phyloP scores from a whole-genome alignment of 306 rosid genomes.

The Quercus bicolor region DNA sequence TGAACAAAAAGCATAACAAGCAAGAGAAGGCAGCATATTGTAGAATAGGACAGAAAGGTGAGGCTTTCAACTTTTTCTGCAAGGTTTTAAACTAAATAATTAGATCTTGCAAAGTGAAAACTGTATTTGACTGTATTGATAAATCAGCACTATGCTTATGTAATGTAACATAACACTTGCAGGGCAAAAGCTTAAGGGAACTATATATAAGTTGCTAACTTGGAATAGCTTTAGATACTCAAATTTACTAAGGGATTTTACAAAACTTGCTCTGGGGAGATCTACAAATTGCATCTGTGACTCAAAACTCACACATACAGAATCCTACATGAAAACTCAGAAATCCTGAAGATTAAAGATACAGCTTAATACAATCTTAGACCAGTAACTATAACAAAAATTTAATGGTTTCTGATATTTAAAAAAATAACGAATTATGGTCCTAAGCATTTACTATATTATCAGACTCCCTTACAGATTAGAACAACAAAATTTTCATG shows the following conservation, averaged over 20 bases:
- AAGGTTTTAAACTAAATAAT: not conserved
- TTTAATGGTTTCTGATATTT: not conserved
- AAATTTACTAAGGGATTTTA: not conserved
- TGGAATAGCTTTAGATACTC: conserved; percentile 12
- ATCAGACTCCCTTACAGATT: not conserved
- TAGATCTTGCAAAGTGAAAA: not conserved
- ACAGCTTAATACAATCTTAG: not conserved
- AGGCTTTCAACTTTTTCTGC: not conserved
- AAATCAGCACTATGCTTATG: not conserved
- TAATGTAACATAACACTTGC: not conserved
- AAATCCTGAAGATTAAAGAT: conserved; percentile 1
- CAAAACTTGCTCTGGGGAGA: not conserved
- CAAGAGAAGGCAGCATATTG: not conserved
- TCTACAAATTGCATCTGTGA: not conserved
- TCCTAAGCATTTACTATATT: not conserved
- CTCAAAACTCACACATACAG: not conserved
- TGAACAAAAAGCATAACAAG: not conserved
- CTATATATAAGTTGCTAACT: conserved; percentile 6
- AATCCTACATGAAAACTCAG: not conserved
- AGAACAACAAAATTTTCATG: not conserved
- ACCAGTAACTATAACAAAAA: not conserved
- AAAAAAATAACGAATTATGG: not conserved
- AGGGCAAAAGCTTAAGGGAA: conserved; percentile 1
- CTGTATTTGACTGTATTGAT: not conserved
- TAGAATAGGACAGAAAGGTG: not conserved